Evolutionary conservation across 805 yeast genomes (phyloP).

Genomic region (Suhomyces sp.): DNA sequence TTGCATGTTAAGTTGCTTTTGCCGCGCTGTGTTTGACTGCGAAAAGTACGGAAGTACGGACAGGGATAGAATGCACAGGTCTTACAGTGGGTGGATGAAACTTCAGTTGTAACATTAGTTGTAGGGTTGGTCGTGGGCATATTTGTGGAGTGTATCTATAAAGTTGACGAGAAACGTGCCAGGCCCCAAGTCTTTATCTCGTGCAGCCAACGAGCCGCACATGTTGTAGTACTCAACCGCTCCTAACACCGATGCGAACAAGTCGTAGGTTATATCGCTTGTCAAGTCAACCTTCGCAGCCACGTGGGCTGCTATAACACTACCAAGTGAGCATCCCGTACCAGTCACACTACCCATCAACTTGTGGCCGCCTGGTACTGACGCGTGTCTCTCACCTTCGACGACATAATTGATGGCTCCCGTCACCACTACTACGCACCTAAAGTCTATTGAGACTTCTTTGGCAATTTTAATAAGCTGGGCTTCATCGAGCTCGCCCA

Average conservation of each 20-base stretch:
- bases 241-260: conserved; percentile 46
- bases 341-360: conserved; percentile 74
- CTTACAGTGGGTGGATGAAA: too few relatives aligned
- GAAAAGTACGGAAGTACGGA: not conserved
- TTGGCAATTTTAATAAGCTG: conserved; percentile 41
- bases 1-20: not conserved
- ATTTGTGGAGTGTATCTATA: conserved; percentile 37
- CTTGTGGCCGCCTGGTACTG: conserved; percentile 55
- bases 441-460: conserved; percentile 48
- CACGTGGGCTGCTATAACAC: conserved; percentile 58
- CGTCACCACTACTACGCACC: conserved; percentile 67
- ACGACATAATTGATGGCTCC: conserved; percentile 45
- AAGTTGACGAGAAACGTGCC: conserved; percentile 52
- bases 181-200: conserved; percentile 26
- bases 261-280: conserved; percentile 12
- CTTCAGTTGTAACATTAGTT: too few relatives aligned
- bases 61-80: too few relatives aligned
- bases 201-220: conserved; percentile 58
- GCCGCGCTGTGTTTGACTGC: not conserved
- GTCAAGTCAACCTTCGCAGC: conserved; percentile 41
- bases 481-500: conserved; percentile 21
- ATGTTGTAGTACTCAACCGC: conserved; percentile 60
- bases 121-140: not conserved
- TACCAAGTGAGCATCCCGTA: conserved; percentile 79
- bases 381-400: conserved; percentile 20